Evolutionary conservation across 1,284 basidiomycete species (phyloP).

Genomic region (Trichosporon coremiiforme): DNA sequence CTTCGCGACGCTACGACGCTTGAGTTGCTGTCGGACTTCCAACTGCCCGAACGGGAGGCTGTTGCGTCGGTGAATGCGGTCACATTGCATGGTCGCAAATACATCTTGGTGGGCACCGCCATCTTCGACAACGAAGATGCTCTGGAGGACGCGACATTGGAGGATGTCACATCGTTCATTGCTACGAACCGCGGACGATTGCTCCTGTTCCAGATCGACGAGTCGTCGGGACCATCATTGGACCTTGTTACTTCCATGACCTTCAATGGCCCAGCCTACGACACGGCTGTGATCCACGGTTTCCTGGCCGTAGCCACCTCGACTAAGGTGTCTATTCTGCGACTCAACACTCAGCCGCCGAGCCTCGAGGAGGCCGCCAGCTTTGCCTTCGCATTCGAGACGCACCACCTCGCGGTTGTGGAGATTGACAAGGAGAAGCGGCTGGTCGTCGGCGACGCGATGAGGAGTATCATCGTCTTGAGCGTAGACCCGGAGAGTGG

Average conservation of each 20-base stretch:
- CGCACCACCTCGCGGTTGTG: slow-evolving; percentile 62
- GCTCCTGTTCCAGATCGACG: slow-evolving; percentile 39
- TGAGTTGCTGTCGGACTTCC: slow-evolving; percentile 48
- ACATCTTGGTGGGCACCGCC: slow-evolving; percentile 53
- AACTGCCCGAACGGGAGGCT: slow-evolving; percentile 39
- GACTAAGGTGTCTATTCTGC: slow-evolving; percentile 60
- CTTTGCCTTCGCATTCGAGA: slow-evolving; percentile 79
- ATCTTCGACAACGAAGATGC: slow-evolving; percentile 41
- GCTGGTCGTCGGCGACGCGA: slow-evolving; percentile 73
- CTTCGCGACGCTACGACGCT: slow-evolving; percentile 69
- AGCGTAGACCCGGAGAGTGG: slow-evolving; percentile 58
- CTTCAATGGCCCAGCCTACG: slow-evolving; percentile 30
- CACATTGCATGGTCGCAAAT: slow-evolving; percentile 40
- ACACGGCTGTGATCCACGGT: slow-evolving; percentile 42
- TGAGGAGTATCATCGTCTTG: slow-evolving; percentile 77
- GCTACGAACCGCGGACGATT: slow-evolving; percentile 46
- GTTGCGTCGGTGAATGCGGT: slow-evolving; percentile 39
- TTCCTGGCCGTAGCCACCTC: slow-evolving; percentile 67
- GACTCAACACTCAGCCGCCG: slow-evolving; percentile 25
- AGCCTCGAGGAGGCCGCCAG: slow-evolving; percentile 60
- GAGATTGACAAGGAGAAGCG: slow-evolving; percentile 56
- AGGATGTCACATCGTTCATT: slow-evolving; percentile 30
- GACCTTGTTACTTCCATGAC: slow-evolving; percentile 26
- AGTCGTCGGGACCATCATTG: neutral
- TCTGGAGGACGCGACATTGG: slow-evolving; percentile 37